A percentile compares a stretch with the other conserved stretches of the same genome.
Evolutionary conservation across 805 yeast species (phyloP).

Genomic region (Maudiozyma barnettii): DNA sequence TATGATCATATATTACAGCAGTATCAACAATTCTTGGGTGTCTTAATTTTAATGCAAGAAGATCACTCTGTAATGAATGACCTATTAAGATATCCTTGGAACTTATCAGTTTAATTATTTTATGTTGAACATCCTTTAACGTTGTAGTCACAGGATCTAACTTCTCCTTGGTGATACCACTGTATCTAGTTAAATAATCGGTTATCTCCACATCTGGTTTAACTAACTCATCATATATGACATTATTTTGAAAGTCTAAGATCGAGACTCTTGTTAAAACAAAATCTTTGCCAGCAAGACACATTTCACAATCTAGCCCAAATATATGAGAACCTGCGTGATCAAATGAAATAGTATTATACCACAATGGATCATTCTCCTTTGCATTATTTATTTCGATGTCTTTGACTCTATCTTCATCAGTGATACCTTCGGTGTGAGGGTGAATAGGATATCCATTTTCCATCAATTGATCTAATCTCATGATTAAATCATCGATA

Average conservation of each 20-base stretch:
- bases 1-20: constrained; percentile 63
- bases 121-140: constrained; percentile 55
- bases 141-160: constrained; percentile 53
- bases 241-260: constrained; percentile 50
- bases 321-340: constrained; percentile 56
- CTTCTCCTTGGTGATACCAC: constrained; percentile 76
- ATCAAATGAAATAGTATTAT: constrained; percentile 42
- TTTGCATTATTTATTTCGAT: background rate
- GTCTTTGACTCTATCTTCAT: constrained; percentile 1
- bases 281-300: constrained; percentile 53
- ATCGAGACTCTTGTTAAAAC: constrained; percentile 74
- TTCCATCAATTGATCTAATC: constrained; percentile 37
- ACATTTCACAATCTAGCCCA: constrained; percentile 94
- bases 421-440: constrained; percentile 13
- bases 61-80: constrained; percentile 81
- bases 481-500: constrained; percentile 46
- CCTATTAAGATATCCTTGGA: constrained; percentile 68
- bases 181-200: constrained; percentile 74
- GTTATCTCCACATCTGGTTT: constrained; percentile 65
- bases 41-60: constrained; percentile 55
- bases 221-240: constrained; percentile 64
- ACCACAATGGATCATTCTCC: constrained; percentile 33
- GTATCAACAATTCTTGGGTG: constrained; percentile 81
- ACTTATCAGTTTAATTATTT: constrained; percentile 40
- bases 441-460: constrained; percentile 58